Evolutionary conservation across 208 protist genomes (phyloP).

Genomic region (Acanthamoeba polyphaga): DNA sequence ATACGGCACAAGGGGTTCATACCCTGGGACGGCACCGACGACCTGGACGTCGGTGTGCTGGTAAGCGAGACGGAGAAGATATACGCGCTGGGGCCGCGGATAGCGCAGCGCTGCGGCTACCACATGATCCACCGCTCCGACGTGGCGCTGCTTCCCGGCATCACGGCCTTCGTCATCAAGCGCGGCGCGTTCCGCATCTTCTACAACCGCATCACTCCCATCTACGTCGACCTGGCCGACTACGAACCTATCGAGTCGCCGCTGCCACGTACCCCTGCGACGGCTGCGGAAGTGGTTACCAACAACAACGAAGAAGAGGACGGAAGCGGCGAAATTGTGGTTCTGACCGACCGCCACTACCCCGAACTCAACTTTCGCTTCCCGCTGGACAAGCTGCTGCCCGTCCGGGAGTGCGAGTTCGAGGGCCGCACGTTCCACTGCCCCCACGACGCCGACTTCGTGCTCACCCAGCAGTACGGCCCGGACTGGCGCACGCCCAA

Average conservation of each 20-base stretch:
- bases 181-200: constrained; percentile 27
- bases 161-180: constrained; percentile 37
- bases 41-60: constrained; percentile 42
- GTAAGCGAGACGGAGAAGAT: constrained; percentile 3
- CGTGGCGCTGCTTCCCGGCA: background rate
- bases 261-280: too few relatives aligned
- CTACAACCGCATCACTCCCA: background rate
- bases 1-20: constrained; percentile 39
- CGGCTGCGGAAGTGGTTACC: too few relatives aligned
- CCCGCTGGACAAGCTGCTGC: background rate
- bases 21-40: constrained; percentile 21
- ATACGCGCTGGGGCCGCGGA: background rate
- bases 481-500: constrained; percentile 15
- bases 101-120: background rate
- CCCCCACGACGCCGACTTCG: constrained; percentile 20
- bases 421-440: constrained; percentile 18
- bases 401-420: background rate
- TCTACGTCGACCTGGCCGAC: constrained; percentile 41
- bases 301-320: background rate
- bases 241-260: background rate
- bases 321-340: background rate
- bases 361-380: background rate
- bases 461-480: constrained; percentile 24
- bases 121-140: constrained; percentile 54
- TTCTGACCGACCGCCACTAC: background rate